A percentile compares a stretch with the other conserved stretches of the same genome.
Conservation (phyloP, 2,329 filamentous ascomycete species). For the Ceratocystis colombiana region DNA sequence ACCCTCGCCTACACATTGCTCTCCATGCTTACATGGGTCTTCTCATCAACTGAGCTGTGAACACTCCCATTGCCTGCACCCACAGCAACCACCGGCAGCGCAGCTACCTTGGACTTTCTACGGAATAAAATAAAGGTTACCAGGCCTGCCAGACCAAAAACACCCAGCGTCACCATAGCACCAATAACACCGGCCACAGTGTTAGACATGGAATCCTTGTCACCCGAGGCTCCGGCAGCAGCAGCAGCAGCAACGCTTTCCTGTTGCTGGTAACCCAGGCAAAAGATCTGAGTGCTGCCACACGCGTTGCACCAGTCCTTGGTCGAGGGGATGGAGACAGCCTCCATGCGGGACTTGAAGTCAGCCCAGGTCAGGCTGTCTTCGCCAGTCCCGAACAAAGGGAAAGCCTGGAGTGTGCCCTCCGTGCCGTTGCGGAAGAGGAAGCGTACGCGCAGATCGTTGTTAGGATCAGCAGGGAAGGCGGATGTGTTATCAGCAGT, state of each 20-base stretch:
- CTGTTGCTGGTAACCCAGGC: constrained; percentile 30
- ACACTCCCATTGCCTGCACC: background rate
- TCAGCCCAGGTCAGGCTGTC: constrained; percentile 30
- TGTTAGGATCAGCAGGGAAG: constrained; percentile 29
- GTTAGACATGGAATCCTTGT: constrained; percentile 31
- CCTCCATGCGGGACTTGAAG: constrained; percentile 30
- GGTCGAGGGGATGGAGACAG: constrained; percentile 30
- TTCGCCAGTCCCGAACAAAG: constrained; percentile 31
- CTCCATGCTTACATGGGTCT: constrained; percentile 16
- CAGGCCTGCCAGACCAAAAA: constrained; percentile 25
- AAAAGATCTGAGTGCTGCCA: constrained; percentile 30
- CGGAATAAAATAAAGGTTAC: constrained; percentile 28
- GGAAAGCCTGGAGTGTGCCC: constrained; percentile 30
- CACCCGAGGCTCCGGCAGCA: constrained; percentile 15
- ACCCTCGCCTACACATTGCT: constrained; percentile 18
- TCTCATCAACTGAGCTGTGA: constrained; percentile 20
- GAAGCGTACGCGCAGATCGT: constrained; percentile 32
- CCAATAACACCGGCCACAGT: constrained; percentile 32
- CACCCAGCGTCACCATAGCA: constrained; percentile 32
- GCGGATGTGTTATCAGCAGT: constrained; percentile 27
- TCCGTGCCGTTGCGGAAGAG: constrained; percentile 33
- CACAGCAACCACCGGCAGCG: background rate
- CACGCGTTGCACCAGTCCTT: constrained; percentile 32
- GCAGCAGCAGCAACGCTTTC: constrained; percentile 22
- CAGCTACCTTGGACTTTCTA: constrained; percentile 25